Evolutionary conservation across 345 rosid species (phyloP), one percentile per base, ranked within the genome.

Genomic region (Eucalyptus sp.): DNA sequence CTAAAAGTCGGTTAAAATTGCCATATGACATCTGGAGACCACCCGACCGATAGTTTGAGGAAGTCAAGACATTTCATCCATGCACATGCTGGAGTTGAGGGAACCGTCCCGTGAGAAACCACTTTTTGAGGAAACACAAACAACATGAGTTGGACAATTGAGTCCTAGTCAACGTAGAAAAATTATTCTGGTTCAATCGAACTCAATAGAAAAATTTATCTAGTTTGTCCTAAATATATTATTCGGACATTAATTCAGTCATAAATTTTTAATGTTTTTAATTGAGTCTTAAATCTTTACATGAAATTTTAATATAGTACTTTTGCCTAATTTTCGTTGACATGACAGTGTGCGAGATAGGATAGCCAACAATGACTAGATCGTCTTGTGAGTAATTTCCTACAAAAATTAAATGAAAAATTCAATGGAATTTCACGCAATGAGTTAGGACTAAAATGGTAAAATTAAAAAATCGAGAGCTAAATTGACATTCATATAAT

Each of bases 341-440:
- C 2, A 1, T 0, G 2, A 33, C 8, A 17, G 7, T 33, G 7
- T 9, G 13, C 1, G 13, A 31, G 4, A 33, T 68, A 68, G 11
- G 24, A 31, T 33, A 17, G 13, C 12, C 3, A 68, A 17, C 2
- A 0, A 5, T 60, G 31, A 60, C 16, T 60, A 60, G 68, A 60
- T 16, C 0, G 2, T 2, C 24, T 16, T 2, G 43, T 7, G 10
- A 68, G 43, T 7, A 33, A 33, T 68, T 31, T 68, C 41, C 11
- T 7, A 33, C 22, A 3, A 71, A 71, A 68, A 33, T 68, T 68
- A 6, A 33, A 4, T 9, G 43, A 68, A 17, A 9, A 37, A 33
- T 33, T 68, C 58, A 52, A 18, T 18, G 25, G 25, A 71, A 71
- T 71, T 71, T 71, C 8, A 1, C 3, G 2, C 4, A 37, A 10